Base-by-base conservation (phyloP, 2,329 filamentous ascomycete genomes). In the Pyrenochaeta sp. region DNA sequence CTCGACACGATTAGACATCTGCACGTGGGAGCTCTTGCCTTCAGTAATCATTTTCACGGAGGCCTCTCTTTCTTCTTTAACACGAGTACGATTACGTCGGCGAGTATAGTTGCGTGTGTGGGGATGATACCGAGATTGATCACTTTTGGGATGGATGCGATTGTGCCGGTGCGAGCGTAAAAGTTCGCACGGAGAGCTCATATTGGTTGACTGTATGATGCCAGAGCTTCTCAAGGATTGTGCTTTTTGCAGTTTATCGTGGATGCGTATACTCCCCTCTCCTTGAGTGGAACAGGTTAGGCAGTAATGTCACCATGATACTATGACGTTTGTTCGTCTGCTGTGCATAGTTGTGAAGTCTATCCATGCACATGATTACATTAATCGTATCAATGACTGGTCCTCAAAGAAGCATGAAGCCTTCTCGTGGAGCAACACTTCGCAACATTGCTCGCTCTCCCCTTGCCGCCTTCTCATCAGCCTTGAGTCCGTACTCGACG, bases 301-400 rank as follows among this genome's bases (percentile, higher is more conserved):
- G 62, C 64, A 73, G 67, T 58, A 74, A 73, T 72, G 62, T 63
- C 54, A 72, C 64, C 62, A 74, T 58, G 68, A 72, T 72, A 72
- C 61, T 40, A 69, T 55, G 66, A 59, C 30, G 44, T 44, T 28
- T 19, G 22, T 9, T 44, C 10, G 5, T 27, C 42, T 27, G 19
- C 40, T 44, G 42, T 27, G 15, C 25, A n/a, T 27, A 12, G 28
- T 28, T n/a, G 42, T 44, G 42, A 28, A n/a, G 3, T 22, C 7
- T 6, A 27, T 28, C 24, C 4, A 30, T 19, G 27, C 32, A n/a
- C 12, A 32, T 32, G 27, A 28, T 32, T 5, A 4, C 25, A 6
- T 25, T 25, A 25, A 10, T 25, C 10, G 25, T 25, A 25, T 19
- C 6, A 10, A 32, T 32, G 30, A 30, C 9, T 9, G 28, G 28